Conservation (phyloP, 495 filamentous ascomycete species). For the Aeminium ludgeri region DNA sequence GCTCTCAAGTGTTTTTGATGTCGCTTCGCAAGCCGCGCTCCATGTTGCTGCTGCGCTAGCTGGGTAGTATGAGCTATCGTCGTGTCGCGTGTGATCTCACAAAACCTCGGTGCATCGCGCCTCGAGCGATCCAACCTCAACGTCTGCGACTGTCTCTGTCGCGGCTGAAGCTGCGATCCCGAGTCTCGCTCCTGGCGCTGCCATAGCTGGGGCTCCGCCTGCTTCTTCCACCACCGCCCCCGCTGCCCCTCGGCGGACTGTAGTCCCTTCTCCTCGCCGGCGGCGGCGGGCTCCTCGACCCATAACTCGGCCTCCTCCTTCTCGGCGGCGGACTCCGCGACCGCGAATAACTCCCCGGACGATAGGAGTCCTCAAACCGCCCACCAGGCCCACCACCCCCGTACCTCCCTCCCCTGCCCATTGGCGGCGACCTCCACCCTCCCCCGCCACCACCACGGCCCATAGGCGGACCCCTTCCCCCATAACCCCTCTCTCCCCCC, state of each 20-base stretch:
- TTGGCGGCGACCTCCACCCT: too few relatives aligned
- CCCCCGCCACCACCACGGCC: conserved; percentile 12
- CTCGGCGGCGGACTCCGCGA: conserved; percentile 23
- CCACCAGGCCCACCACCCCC: conserved; percentile 30
- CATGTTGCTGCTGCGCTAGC: too few relatives aligned
- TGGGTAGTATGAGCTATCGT: too few relatives aligned
- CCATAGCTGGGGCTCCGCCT: conserved; percentile 44
- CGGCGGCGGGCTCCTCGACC: conserved; percentile 23
- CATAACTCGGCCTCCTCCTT: conserved; percentile 1
- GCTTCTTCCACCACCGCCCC: conserved; percentile 24
- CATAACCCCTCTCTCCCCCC: conserved; percentile 10
- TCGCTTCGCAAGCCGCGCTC: too few relatives aligned
- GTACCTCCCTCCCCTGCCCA: conserved; percentile 28
- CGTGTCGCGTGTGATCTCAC: too few relatives aligned
- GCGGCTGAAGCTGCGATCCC: conserved; percentile 24
- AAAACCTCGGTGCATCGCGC: too few relatives aligned
- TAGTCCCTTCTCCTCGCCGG: conserved; percentile 25
- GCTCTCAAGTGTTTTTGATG: too few relatives aligned
- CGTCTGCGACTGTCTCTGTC: conserved; percentile 18
- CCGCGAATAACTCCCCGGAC: conserved; percentile 21
- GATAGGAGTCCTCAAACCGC: conserved; percentile 13
- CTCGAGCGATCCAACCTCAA: too few relatives aligned
- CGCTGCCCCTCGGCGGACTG: conserved; percentile 23
- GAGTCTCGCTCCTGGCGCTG: conserved; percentile 39
- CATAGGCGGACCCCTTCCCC: conserved; percentile 25